Base-by-base conservation (phyloP, 805 yeast genomes). In the Saccharomycopsis malanga region DNA sequence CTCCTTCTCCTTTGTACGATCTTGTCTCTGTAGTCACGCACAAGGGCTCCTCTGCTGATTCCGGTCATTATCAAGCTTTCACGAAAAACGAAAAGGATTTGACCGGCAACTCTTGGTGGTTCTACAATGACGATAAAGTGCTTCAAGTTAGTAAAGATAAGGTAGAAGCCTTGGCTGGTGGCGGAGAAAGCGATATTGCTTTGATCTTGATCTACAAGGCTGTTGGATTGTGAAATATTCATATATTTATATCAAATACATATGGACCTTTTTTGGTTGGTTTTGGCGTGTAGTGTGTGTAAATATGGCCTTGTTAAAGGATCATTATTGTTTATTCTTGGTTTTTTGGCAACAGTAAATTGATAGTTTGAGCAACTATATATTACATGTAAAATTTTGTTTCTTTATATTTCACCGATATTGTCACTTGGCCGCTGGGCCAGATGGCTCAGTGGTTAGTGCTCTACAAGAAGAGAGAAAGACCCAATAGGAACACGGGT, bases 131-230 rank as follows among this genome's bases (percentile, higher is more conserved):
- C 64, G 96, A 89, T 66, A 83, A 83, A 61, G 95, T 93, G 15
- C 69, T 77, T 5, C 68, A 72, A 36, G 88, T 89, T n/a, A 78
- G 73, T 53, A 83, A 79, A 59, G 93, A 88, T 44, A 87, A 78
- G 60, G 79, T 93, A 52, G 96, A 88, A 63, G 65, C 75, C 48
- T 72, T 93, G 55, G 85, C 97, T 4, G 99, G 98, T 38, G 99
- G 99, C 48, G 97, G 98, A 49, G 98, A 94, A 68, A 79, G 95
- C 57, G 99, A 93, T 65, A 81, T 93, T 58, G 99, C 98, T 2
- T 75, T 93, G 63, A 81, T 93, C 47, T 72, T 91, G 56, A 67
- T 93, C 46, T 93, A 93, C 70, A 83, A 82, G 61, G 94, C 87
- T 4, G 76, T 83, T 54, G 95, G 53, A 24, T 34, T 39, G 23